Conservation (phyloP, 306 rosid genomes). For the Cicer pinnatifidum region DNA sequence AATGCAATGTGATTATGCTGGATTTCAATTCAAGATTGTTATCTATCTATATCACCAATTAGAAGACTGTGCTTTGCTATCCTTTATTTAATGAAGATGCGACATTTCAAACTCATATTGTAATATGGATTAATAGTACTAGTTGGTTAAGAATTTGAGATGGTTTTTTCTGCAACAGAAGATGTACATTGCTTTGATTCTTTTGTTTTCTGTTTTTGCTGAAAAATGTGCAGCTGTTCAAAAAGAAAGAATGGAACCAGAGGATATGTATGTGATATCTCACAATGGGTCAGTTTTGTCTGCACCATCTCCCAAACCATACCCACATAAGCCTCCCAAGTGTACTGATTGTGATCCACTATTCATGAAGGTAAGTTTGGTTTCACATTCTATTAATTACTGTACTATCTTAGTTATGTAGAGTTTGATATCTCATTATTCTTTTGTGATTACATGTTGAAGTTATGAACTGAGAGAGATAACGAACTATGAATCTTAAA, state of each 20-base stretch:
- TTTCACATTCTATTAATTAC: conserved; percentile 29
- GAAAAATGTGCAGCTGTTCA: conserved; percentile 74
- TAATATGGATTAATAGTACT: background rate
- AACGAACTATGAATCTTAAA: conserved; percentile 6
- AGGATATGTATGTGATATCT: conserved; percentile 86
- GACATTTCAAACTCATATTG: background rate
- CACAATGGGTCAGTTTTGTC: conserved; percentile 67
- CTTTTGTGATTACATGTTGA: conserved; percentile 25
- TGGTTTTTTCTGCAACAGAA: conserved; percentile 26
- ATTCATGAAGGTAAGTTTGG: conserved; percentile 72
- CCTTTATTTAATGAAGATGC: background rate
- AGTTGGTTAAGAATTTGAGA: conserved; percentile 25
- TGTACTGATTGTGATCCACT: conserved; percentile 90
- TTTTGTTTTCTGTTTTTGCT: conserved; percentile 25
- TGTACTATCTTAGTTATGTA: conserved; percentile 14
- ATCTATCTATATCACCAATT: background rate
- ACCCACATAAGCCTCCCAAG: conserved; percentile 91
- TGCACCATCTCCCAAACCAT: conserved; percentile 83
- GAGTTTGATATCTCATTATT: conserved; percentile 19
- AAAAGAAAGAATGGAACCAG: conserved; percentile 94
- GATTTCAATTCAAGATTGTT: conserved; percentile 11
- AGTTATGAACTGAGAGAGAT: background rate
- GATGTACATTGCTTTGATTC: conserved; percentile 4
- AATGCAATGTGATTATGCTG: conserved; percentile 15
- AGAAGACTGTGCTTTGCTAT: background rate